Evolutionary conservation across 2,329 filamentous ascomycete species (phyloP).

Genomic region (Zelopaecilomyces penicillatus): DNA sequence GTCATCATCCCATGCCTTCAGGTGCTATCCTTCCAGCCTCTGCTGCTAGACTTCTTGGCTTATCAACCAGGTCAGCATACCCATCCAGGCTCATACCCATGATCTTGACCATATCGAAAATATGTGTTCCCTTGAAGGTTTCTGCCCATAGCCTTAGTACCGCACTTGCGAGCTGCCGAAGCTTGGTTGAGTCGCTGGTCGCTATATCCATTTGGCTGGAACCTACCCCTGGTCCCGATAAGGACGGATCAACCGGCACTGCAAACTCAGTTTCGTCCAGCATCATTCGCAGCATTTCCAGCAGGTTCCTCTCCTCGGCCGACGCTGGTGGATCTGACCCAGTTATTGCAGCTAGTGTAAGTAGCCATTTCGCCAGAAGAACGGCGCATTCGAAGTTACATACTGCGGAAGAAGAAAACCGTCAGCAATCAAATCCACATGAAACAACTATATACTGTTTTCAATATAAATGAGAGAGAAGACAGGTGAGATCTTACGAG

Average conservation of each 20-base stretch:
- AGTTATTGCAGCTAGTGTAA: conserved; percentile 45
- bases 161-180: conserved; percentile 48
- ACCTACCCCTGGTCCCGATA: conserved; percentile 32
- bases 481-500: conserved; percentile 33
- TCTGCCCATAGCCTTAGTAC: conserved; percentile 54
- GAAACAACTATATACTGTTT: background rate
- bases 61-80: conserved; percentile 49
- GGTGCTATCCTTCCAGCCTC: background rate
- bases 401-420: conserved; percentile 23
- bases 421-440: conserved; percentile 12
- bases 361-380: conserved; percentile 51
- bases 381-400: conserved; percentile 56
- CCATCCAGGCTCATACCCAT: conserved; percentile 50
- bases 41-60: conserved; percentile 33
- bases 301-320: conserved; percentile 43
- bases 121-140: conserved; percentile 52
- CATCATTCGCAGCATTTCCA: conserved; percentile 50
- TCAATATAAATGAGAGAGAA: background rate
- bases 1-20: conserved; percentile 13
- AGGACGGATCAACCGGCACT: conserved; percentile 49
- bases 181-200: conserved; percentile 39
- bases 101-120: conserved; percentile 51
- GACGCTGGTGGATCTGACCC: conserved; percentile 42
- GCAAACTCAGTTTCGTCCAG: conserved; percentile 56
- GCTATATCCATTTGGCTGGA: conserved; percentile 33